These are phyloP conservation scores for Crepidotus variabilis DNA, from an alignment of 768 basidiomycete genomes.

Conservation along the genomic window DNA sequence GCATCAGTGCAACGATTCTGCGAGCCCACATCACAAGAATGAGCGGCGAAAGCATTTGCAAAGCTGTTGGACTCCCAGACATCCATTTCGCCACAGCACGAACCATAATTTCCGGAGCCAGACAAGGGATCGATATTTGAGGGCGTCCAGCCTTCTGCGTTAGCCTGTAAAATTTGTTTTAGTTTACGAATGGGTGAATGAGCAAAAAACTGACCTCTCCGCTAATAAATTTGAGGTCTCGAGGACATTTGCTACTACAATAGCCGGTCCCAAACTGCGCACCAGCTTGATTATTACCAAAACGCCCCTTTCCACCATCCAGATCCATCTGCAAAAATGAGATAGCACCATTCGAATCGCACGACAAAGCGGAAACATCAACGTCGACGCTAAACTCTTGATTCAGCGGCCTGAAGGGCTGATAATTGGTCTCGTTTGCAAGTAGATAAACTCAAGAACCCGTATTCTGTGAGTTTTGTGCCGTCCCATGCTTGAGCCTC, in stretches of 20 bases:
- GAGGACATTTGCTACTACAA: constrained; percentile 54
- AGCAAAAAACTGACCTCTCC: constrained; percentile 31
- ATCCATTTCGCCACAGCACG: constrained; percentile 52
- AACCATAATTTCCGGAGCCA: constrained; percentile 37
- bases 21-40: neutral
- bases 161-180: constrained; percentile 27
- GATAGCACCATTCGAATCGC: constrained; percentile 52
- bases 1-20: neutral
- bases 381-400: constrained; percentile 52
- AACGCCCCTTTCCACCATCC: constrained; percentile 43
- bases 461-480: constrained; percentile 28
- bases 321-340: constrained; percentile 53
- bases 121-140: constrained; percentile 32
- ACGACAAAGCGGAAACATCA: constrained; percentile 46
- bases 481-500: neutral
- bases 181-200: neutral
- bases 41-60: constrained; percentile 42
- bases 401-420: constrained; percentile 40
- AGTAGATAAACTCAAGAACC: neutral
- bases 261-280: constrained; percentile 51
- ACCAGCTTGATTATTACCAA: constrained; percentile 45
- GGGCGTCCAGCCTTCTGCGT: constrained; percentile 33
- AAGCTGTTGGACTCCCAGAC: constrained; percentile 49
- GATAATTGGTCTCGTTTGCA: constrained; percentile 25
- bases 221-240: constrained; percentile 53